Evolutionary conservation across 2,329 filamentous ascomycete species (phyloP), one percentile per base, ranked within the genome.

Genomic region (Akanthomyces dipterigenus): DNA sequence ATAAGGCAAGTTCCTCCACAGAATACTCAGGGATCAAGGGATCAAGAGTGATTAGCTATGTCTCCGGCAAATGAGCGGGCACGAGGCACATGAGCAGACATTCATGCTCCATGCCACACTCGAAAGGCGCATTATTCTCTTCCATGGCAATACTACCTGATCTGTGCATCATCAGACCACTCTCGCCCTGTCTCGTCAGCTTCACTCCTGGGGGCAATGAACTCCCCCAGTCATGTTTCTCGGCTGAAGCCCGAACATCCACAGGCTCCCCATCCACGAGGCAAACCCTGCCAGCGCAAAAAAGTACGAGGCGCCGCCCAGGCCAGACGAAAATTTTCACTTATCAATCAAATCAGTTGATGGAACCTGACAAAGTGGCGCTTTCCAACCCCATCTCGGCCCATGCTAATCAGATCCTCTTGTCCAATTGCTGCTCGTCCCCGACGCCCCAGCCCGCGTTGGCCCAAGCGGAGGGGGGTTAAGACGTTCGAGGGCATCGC

Each of bases 351-450:
- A 38, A 34, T 59, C 5, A 18, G n/a, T 54, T 40, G 50, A 54
- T 54, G 31, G 20, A 12, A 36, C 49, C 38, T 36, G 20, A 14
- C n/a, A 31, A n/a, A 7, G 55, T 50, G 55, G 55, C 55, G 45
- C 46, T 43, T 38, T 22, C 28, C 28, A 36, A 7, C 55, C 12
- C 45, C 43, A 38, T 40, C 24, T 28, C 34, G 28, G 48, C n/a
- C 48, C 46, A 16, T 60, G 57, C 48, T 60, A 60, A 60, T 60
- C 57, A 60, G 57, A 60, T 60, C 57, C 26, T 38, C n/a, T 6
- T 40, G 40, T 18, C 57, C 57, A 60, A 60, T 60, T 38, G 38
- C 48, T 24, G 48, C n/a, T 42, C 36, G 36, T 16, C 38, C 5
- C 9, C 36, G 26, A 53, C 57, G 57, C 57, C 12, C 22, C 20